phyloP scores from a whole-genome alignment of 1,284 basidiomycete genomes.

The Fomitopsis pinicola region DNA sequence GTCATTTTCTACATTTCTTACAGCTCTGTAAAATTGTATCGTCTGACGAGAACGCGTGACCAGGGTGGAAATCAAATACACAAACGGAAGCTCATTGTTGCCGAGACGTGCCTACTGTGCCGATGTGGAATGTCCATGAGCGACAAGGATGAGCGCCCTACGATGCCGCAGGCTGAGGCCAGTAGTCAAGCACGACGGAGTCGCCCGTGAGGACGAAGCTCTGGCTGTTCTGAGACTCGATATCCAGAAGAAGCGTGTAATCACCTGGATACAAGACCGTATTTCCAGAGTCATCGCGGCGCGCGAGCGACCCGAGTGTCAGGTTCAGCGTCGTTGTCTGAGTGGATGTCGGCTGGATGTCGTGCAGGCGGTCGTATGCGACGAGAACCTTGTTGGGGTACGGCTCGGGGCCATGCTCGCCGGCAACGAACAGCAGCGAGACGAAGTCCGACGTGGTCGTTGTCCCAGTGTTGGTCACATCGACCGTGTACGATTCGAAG shows the following conservation, averaged over 20 bases:
- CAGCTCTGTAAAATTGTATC: no score
- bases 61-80: no score
- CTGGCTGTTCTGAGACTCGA: conserved; percentile 16
- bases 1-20: no score
- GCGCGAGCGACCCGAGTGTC: conserved; percentile 45
- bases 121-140: no score
- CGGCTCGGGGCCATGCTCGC: conserved; percentile 44
- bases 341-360: conserved; percentile 33
- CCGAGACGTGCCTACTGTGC: no score
- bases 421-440: conserved; percentile 47
- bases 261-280: conserved; percentile 43
- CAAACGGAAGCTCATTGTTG: no score
- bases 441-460: conserved; percentile 47
- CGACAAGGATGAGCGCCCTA: no score
- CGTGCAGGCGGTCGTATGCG: conserved; percentile 42
- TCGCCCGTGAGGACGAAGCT: conserved; percentile 41
- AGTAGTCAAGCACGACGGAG: conserved; percentile 17
- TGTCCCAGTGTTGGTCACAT: conserved; percentile 43
- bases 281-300: conserved; percentile 44
- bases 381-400: conserved; percentile 49
- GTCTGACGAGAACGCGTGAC: no score
- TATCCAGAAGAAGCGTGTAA: conserved; percentile 44
- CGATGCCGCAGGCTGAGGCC: conserved; percentile 1
- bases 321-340: conserved; percentile 37
- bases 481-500: conserved; percentile 46